Conservation (phyloP, 2,329 filamentous ascomycete genomes). For the Ceratocystis huliohia region DNA sequence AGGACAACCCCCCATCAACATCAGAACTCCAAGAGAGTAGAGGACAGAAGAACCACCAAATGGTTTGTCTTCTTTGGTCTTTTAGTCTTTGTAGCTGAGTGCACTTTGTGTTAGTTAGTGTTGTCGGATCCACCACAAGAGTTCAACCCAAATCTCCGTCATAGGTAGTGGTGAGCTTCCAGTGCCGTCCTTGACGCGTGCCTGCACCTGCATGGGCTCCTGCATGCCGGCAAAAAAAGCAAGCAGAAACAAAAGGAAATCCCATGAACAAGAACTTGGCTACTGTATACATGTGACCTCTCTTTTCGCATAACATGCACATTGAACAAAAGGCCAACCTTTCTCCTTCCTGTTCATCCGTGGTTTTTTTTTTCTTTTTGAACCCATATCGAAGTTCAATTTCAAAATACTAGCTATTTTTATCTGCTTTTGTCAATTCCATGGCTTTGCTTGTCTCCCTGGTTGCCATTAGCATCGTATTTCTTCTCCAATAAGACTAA, state of each 20-base stretch:
- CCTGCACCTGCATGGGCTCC: conserved; percentile 6
- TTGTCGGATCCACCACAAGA: no score
- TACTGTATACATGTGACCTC: not conserved
- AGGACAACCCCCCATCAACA: no score
- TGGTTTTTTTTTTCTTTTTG: no score
- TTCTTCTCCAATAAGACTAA: not conserved
- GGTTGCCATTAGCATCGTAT: not conserved
- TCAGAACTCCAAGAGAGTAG: no score
- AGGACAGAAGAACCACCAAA: no score
- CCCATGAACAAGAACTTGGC: not conserved
- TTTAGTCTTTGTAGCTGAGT: not conserved
- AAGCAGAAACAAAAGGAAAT: not conserved
- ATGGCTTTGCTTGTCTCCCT: no score
- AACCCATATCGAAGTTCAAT: no score
- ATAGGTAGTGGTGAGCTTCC: not conserved
- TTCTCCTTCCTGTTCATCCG: no score
- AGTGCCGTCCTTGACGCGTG: not conserved
- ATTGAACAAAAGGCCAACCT: no score
- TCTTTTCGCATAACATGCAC: not conserved
- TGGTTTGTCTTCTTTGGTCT: not conserved
- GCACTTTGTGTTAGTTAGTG: no score
- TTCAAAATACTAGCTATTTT: no score
- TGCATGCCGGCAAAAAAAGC: not conserved
- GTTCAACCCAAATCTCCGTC: not conserved
- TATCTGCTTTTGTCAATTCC: no score